phyloP scores from a whole-genome alignment of 352 stramenopile species.

The Pythium myriotylum region DNA sequence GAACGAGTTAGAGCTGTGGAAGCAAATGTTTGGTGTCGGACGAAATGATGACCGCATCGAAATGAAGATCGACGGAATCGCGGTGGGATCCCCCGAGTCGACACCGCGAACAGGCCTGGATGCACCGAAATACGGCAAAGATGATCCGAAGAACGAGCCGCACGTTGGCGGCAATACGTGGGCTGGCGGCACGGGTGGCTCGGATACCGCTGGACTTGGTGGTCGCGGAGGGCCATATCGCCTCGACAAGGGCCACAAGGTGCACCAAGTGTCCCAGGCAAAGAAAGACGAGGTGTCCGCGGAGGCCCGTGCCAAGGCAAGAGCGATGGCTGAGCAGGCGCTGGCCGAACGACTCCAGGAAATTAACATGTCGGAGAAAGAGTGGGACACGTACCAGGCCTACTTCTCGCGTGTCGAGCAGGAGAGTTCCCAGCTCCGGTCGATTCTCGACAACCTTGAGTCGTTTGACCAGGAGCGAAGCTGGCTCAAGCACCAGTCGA shows the following conservation, averaged over 20 bases:
- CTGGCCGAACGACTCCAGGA: slow-evolving; percentile 68
- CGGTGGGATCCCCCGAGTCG: slow-evolving; percentile 40
- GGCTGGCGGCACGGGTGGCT: slow-evolving; percentile 92
- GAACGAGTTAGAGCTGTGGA: slow-evolving; percentile 56
- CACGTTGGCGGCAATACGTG: slow-evolving; percentile 96
- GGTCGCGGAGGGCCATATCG: slow-evolving; percentile 94
- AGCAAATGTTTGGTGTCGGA: slow-evolving; percentile 60
- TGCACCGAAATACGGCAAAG: slow-evolving; percentile 93
- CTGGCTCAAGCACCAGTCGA: slow-evolving; percentile 93
- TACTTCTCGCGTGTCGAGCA: slow-evolving; percentile 76
- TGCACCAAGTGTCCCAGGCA: slow-evolving; percentile 94
- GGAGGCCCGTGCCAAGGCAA: slow-evolving; percentile 65
- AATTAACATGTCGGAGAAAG: slow-evolving; percentile 86
- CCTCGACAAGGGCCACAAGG: slow-evolving; percentile 92
- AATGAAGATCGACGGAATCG: slow-evolving; percentile 52
- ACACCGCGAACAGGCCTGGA: slow-evolving; percentile 69
- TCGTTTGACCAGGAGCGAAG: slow-evolving; percentile 82
- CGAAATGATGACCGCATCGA: slow-evolving; percentile 28
- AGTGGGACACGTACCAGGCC: slow-evolving; percentile 78
- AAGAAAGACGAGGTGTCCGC: slow-evolving; percentile 94
- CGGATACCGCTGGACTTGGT: slow-evolving; percentile 92
- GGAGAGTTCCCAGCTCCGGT: slow-evolving; percentile 77
- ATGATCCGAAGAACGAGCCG: slow-evolving; percentile 92
- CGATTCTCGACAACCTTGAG: slow-evolving; percentile 85
- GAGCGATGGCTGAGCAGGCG: slow-evolving; percentile 73